These are phyloP conservation scores for Penicillium corylophilum DNA, from an alignment of 2,329 filamentous ascomycete species.

Conservation along the genomic window DNA sequence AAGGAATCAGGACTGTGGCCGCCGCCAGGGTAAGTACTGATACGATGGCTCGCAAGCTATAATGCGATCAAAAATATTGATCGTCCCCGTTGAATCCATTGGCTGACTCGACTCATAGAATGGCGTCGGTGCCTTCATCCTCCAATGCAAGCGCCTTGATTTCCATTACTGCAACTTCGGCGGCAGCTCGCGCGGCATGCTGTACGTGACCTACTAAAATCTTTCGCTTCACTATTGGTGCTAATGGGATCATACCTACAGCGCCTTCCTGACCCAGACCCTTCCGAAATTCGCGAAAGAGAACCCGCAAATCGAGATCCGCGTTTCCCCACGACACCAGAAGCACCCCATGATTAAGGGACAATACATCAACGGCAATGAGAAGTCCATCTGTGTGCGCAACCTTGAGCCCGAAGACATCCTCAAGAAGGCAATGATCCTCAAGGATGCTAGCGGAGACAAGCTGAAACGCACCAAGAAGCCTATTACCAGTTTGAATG, in stretches of 20 bases:
- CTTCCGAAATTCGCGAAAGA: constrained; percentile 74
- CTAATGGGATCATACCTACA: constrained; percentile 36
- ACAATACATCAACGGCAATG: constrained; percentile 86
- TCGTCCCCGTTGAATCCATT: neutral
- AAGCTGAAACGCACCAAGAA: constrained; percentile 55
- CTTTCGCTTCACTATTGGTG: neutral
- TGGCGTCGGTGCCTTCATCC: constrained; percentile 92
- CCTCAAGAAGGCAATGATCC: constrained; percentile 66
- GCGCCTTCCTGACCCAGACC: constrained; percentile 75
- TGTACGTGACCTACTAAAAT: constrained; percentile 55
- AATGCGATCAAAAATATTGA: neutral
- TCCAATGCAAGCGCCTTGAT: constrained; percentile 93
- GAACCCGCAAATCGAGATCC: constrained; percentile 88
- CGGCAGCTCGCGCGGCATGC: constrained; percentile 92
- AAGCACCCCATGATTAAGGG: constrained; percentile 87
- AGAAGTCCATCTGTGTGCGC: constrained; percentile 83
- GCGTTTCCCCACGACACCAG: constrained; percentile 82
- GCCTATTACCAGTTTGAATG: constrained; percentile 61
- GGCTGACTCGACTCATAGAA: constrained; percentile 59
- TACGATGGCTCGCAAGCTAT: too few species aligned
- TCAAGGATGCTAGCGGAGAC: constrained; percentile 49
- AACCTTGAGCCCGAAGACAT: constrained; percentile 82
- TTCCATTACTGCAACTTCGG: constrained; percentile 98
- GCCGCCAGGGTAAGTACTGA: constrained; percentile 54
- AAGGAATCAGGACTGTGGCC: constrained; percentile 54